A percentile compares a stretch with the other conserved stretches of the same genome.
Evolutionary conservation across 2,329 filamentous ascomycete genomes (phyloP).

Genomic region (Sclerotinia subarctica): DNA sequence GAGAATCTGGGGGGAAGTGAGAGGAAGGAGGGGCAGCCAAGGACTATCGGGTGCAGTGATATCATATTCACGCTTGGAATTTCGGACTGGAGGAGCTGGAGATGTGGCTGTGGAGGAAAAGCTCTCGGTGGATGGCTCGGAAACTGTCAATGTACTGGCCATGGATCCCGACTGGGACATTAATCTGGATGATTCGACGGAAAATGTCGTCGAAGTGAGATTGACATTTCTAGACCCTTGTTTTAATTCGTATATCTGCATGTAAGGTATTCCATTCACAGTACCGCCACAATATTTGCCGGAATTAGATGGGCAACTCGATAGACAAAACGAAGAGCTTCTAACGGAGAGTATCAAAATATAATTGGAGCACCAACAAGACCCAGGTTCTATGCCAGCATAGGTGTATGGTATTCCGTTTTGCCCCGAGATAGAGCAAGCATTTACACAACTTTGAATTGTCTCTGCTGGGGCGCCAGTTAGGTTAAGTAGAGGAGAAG

Average conservation of each 20-base stretch:
- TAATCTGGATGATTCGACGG: not conserved
- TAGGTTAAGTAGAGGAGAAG: not conserved
- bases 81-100: not conserved
- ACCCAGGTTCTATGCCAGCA: constrained; percentile 9
- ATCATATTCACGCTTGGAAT: not conserved
- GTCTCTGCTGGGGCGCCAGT: not conserved
- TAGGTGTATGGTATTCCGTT: not conserved
- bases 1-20: not conserved
- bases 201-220: not conserved
- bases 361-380: constrained; percentile 10
- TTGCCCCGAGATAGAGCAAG: not conserved
- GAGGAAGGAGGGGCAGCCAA: not conserved
- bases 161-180: not conserved
- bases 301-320: not conserved
- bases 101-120: not conserved
- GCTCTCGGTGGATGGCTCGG: not conserved
- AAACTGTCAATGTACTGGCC: not conserved
- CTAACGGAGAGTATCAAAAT: not conserved
- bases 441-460: constrained; percentile 11
- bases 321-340: constrained; percentile 7
- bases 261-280: not conserved
- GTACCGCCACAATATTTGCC: constrained; percentile 2
- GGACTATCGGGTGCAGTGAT: not conserved
- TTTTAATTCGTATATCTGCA: constrained; percentile 13
- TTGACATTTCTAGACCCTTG: not conserved